phyloP scores from a whole-genome alignment of 345 rosid genomes.

The Pistacia atlantica region DNA sequence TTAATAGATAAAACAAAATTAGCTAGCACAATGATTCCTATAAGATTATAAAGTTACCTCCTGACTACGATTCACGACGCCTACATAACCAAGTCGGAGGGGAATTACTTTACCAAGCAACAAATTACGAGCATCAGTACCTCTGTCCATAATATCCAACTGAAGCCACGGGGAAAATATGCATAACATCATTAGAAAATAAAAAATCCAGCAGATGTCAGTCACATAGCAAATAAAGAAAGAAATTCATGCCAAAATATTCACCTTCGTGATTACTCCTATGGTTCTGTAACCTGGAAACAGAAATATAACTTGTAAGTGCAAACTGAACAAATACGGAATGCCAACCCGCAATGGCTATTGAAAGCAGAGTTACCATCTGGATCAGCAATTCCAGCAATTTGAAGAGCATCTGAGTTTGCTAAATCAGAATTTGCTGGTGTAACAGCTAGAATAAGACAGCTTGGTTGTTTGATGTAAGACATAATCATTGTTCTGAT shows the following conservation, averaged over 20 bases:
- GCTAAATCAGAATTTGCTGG: constrained; percentile 95
- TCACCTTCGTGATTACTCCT: constrained; percentile 90
- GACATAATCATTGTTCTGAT: constrained; percentile 97
- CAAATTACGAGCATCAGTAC: constrained; percentile 90
- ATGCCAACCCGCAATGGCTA: background rate
- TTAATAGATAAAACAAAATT: constrained; percentile 1
- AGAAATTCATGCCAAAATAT: constrained; percentile 5
- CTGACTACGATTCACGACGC: constrained; percentile 93
- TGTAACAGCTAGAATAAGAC: constrained; percentile 88
- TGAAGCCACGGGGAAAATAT: constrained; percentile 35
- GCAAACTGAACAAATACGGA: constrained; percentile 8
- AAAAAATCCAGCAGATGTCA: background rate
- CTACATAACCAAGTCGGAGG: constrained; percentile 91
- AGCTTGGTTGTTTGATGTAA: constrained; percentile 79
- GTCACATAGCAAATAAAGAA: constrained; percentile 8
- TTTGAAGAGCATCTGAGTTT: constrained; percentile 93
- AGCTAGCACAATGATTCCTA: background rate
- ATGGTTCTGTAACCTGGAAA: constrained; percentile 80
- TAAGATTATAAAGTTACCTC: constrained; percentile 55
- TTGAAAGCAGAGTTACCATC: constrained; percentile 54
- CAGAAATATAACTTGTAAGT: constrained; percentile 18
- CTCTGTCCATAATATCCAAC: constrained; percentile 99
- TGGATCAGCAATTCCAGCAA: constrained; percentile 94
- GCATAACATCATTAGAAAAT: constrained; percentile 25
- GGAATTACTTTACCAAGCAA: constrained; percentile 93